Base-by-base conservation (phyloP, 2,329 filamentous ascomycete species). In the Bisporella sp. region DNA sequence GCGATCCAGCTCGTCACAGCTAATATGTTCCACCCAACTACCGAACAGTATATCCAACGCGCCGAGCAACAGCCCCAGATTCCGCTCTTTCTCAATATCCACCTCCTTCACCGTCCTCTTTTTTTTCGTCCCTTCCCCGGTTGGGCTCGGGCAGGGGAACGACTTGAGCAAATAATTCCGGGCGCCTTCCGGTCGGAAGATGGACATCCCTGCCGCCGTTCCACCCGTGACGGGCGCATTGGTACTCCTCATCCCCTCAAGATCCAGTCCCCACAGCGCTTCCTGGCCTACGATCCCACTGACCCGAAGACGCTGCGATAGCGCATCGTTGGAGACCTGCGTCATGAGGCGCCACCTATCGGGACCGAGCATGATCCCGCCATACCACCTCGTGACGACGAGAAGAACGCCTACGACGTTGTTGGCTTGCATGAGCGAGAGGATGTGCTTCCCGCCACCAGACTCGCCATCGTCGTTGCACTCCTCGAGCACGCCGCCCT, bases 101-200 rank as follows among this genome's bases (percentile, higher is more conserved):
- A 77, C 58, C 7, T 71, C 71, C 46, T 75, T 72, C 4, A 67
- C 66, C 2, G 78, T 77, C 61, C 72, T 78, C 64, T 77, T 82
- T 66, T 78, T 81, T 5, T 64, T 58, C 40, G 63, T 49, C 32
- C 61, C 59, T 1, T 49, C 45, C 52, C 51, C 51, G 44, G 64
- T 52, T 4, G 53, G 39, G 12, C 59, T 59, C 1, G 66, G 57
- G 28, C 73, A 67, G 0, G 69, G 70, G 64, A 90, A 89, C 50
- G 76, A 78, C 57, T 72, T 77, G 13, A 80, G 63, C 32, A 82
- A 70, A 59, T 82, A 84, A 45, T 71, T 70, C 47, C 74, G 71
- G 8, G 89, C 87, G 5, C 77, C 77, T 61, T 92, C 83, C 1
- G 90, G 84, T 13, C 80, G 80, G 60, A 90, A 83, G 29, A 92